Conservation (phyloP, 2,329 filamentous ascomycete genomes). For the Pseudogymnoascus sp. region DNA sequence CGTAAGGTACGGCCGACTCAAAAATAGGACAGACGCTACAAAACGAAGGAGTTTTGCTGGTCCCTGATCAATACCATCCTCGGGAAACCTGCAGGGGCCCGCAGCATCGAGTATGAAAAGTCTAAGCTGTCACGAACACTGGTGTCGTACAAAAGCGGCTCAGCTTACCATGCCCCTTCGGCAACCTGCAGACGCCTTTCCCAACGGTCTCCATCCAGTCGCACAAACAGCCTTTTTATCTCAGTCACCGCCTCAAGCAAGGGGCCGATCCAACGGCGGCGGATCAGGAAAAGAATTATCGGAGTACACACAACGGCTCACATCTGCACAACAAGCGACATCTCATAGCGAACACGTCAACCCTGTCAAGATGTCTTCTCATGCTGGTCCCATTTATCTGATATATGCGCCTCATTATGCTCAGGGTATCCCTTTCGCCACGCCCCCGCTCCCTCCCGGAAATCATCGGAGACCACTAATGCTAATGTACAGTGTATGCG, state of each 20-base stretch:
- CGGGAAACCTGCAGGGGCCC: no score
- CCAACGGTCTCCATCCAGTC: not conserved
- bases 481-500: conserved; percentile 3
- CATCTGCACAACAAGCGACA: not conserved
- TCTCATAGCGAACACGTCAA: not conserved
- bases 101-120: no score
- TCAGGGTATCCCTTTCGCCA: not conserved
- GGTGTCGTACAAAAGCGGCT: not conserved
- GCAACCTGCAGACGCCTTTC: not conserved
- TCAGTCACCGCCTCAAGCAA: not conserved
- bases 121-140: not conserved
- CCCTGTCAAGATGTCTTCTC: not conserved
- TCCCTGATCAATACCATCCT: no score
- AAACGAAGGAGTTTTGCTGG: no score
- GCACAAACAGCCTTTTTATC: not conserved
- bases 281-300: not conserved
- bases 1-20: no score
- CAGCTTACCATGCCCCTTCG: not conserved
- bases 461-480: conserved; percentile 1
- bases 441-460: not conserved
- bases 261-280: not conserved
- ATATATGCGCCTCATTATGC: conserved; percentile 3
- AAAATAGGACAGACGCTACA: no score
- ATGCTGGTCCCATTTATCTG: not conserved
- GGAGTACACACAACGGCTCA: not conserved